These are phyloP conservation scores for Solanum raphanifolium DNA, from an alignment of 257 asterid species.

Conservation along the genomic window DNA sequence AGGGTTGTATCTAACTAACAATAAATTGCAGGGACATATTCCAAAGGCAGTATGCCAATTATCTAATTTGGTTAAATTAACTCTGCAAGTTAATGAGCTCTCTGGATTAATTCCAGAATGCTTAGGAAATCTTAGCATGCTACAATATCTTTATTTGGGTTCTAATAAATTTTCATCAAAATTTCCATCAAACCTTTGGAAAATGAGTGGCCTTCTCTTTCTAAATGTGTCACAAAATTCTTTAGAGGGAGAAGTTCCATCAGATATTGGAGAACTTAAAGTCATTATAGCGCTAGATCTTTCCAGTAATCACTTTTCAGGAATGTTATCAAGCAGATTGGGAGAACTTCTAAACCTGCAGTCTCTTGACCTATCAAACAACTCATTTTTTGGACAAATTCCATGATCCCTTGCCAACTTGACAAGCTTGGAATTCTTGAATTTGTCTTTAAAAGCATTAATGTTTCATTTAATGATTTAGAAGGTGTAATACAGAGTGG, in stretches of 20 bases:
- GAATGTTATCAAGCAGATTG: constrained; percentile 12
- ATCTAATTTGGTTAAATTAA: constrained; percentile 7
- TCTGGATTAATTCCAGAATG: constrained; percentile 12
- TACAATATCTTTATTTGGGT: constrained; percentile 7
- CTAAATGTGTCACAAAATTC: constrained; percentile 14
- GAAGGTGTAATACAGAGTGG: constrained; percentile 24
- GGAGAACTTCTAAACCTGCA: constrained; percentile 13
- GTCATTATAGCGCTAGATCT: constrained; percentile 5
- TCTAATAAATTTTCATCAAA: constrained; percentile 18
- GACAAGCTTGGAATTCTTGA: constrained; percentile 20
- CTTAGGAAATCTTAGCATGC: constrained; percentile 14
- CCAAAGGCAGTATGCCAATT: constrained; percentile 11
- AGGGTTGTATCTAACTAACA: neutral
- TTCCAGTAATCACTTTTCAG: constrained; percentile 13
- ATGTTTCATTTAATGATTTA: constrained; percentile 16
- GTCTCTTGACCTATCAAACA: constrained; percentile 20
- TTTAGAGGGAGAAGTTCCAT: constrained; percentile 21
- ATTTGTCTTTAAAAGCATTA: constrained; percentile 14
- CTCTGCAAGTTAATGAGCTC: constrained; percentile 2
- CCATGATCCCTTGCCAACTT: constrained; percentile 16
- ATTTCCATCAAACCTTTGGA: constrained; percentile 23
- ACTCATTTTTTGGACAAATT: constrained; percentile 23
- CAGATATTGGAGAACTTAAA: constrained; percentile 10
- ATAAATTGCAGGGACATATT: constrained; percentile 15
- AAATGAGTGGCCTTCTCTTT: neutral